Conservation (phyloP, 345 rosid species). For the Rhodamnia rubescens region DNA sequence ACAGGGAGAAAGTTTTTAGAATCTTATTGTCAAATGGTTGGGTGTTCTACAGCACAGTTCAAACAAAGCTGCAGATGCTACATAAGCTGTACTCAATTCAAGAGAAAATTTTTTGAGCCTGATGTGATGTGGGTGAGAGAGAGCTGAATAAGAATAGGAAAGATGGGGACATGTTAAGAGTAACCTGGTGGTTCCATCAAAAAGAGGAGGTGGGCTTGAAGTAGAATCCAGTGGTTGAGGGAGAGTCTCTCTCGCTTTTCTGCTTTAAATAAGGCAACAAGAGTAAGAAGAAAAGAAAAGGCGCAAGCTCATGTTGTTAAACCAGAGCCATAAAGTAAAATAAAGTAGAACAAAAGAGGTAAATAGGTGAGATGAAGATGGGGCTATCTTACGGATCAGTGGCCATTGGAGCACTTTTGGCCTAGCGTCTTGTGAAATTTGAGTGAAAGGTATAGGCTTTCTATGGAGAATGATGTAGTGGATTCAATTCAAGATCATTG, state of each 20-base stretch:
- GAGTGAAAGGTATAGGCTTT: neutral
- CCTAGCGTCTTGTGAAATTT: neutral
- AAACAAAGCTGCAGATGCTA: neutral
- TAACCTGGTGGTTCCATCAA: conserved; percentile 65
- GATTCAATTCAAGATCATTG: neutral
- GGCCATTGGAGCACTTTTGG: neutral
- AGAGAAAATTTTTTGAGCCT: neutral
- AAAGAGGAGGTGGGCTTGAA: conserved; percentile 54
- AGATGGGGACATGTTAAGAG: neutral
- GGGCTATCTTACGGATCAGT: neutral
- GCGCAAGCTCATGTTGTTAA: neutral
- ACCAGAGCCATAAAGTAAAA: neutral
- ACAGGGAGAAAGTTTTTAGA: neutral
- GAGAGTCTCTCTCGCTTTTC: conserved; percentile 21
- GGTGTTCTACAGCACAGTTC: neutral
- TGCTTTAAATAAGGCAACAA: neutral
- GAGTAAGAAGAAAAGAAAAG: neutral
- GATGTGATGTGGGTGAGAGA: neutral
- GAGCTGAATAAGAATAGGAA: neutral
- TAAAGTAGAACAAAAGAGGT: neutral
- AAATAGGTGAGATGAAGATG: neutral
- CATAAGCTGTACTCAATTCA: neutral
- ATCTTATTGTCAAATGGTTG: neutral
- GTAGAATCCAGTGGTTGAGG: conserved; percentile 39
- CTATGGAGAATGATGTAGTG: neutral